These are phyloP conservation scores for Termitomyces sp. DNA, from an alignment of 768 basidiomycete species.

Conservation along the genomic window DNA sequence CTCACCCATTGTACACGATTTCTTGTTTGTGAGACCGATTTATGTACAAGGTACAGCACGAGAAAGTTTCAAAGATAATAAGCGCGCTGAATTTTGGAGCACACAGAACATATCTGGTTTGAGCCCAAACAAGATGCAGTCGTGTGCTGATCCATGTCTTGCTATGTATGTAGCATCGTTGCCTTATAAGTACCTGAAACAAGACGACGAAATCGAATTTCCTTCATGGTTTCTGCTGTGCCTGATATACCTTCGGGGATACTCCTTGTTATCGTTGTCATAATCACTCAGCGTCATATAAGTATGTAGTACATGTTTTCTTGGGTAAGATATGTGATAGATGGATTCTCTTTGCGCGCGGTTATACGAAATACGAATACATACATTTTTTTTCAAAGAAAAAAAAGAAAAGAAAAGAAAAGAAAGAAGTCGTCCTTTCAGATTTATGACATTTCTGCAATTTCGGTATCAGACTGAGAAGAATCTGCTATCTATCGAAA, in stretches of 20 bases:
- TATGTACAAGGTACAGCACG: neutral
- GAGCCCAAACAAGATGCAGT: neutral
- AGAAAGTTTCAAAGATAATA: neutral
- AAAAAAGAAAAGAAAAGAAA: no score
- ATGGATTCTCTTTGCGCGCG: neutral
- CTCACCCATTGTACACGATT: neutral
- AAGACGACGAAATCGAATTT: neutral
- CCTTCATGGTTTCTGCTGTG: neutral
- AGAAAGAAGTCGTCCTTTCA: no score
- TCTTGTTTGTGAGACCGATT: neutral
- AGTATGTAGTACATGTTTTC: neutral
- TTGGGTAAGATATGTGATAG: neutral
- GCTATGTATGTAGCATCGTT: no score
- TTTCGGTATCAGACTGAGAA: neutral
- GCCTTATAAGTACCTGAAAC: no score
- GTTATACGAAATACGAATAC: neutral
- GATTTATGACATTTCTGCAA: no score
- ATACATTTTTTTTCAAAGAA: no score
- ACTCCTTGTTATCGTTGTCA: neutral
- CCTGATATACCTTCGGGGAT: neutral
- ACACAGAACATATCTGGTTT: neutral
- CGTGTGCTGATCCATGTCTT: neutral
- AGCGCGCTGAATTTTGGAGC: neutral
- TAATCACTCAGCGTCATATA: neutral
- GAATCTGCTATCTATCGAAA: no score